phyloP scores from a whole-genome alignment of 768 basidiomycete species.

The Xerocomellus intermedius region DNA sequence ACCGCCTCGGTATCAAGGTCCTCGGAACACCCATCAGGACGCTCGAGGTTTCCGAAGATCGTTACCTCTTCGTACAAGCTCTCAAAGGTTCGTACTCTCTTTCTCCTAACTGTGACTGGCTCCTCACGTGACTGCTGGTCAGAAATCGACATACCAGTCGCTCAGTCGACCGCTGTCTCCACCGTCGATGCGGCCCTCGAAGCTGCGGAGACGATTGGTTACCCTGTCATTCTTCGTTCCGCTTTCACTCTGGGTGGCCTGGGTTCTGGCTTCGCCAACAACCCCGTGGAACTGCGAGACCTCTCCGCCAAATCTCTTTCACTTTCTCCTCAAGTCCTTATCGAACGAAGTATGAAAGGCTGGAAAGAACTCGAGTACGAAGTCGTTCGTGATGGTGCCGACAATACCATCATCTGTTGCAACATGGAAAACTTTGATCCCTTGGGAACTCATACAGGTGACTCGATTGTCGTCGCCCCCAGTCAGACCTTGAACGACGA shows the following conservation, averaged over 20 bases:
- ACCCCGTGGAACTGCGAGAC: constrained; percentile 92
- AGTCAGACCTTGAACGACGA: constrained; percentile 97
- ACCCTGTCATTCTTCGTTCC: constrained; percentile 95
- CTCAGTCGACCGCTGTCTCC: constrained; percentile 96
- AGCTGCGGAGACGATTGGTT: constrained; percentile 90
- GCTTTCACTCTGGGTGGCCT: constrained; percentile 98
- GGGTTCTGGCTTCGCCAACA: constrained; percentile 95
- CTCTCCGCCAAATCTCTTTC: constrained; percentile 88
- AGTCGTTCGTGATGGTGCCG: constrained; percentile 96
- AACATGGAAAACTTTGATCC: constrained; percentile 99
- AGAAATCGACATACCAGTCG: constrained; percentile 98
- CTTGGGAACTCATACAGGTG: constrained; percentile 97
- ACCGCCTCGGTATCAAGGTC: constrained; percentile 89
- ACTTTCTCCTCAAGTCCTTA: constrained; percentile 91
- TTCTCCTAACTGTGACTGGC: background rate
- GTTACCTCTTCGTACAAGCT: constrained; percentile 93
- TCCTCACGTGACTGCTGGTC: constrained; percentile 7
- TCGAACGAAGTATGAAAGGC: constrained; percentile 98
- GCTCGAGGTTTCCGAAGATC: constrained; percentile 94
- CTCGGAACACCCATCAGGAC: constrained; percentile 94
- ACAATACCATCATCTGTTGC: constrained; percentile 99
- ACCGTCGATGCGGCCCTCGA: constrained; percentile 88
- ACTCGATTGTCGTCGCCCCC: constrained; percentile 98
- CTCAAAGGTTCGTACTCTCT: constrained; percentile 69
- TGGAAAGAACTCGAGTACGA: constrained; percentile 99